A percentile compares a stretch with the other conserved stretches of the same genome.
Conservation (phyloP, 2,329 filamentous ascomycete genomes). For the Hypoxylon sp. region DNA sequence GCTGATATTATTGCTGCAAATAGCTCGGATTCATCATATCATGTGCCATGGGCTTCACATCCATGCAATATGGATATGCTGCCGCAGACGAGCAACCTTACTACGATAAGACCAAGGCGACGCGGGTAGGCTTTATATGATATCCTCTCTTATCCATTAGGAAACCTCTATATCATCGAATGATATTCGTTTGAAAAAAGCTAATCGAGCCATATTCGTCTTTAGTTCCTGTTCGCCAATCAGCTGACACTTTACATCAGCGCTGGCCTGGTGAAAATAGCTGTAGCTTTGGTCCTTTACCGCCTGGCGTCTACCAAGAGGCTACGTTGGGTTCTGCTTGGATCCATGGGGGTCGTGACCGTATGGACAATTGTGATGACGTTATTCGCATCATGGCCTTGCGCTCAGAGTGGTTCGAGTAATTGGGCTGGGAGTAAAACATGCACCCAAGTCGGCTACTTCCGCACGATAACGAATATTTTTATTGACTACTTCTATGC, state of each 20-base stretch:
- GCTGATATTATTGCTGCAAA: conserved; percentile 21
- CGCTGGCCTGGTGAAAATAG: conserved; percentile 46
- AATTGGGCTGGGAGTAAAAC: conserved; percentile 43
- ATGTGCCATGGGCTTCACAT: conserved; percentile 42
- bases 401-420: conserved; percentile 41
- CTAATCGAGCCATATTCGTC: conserved; percentile 12
- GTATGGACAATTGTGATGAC: conserved; percentile 47
- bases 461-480: conserved; percentile 48
- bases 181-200: not conserved
- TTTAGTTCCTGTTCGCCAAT: conserved; percentile 45
- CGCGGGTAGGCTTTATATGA: conserved; percentile 26
- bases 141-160: too few species aligned
- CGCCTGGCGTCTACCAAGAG: conserved; percentile 41
- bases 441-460: conserved; percentile 44
- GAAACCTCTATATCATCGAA: too few species aligned
- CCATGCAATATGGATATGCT: conserved; percentile 46
- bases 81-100: conserved; percentile 39
- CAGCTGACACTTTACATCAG: conserved; percentile 46
- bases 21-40: conserved; percentile 43
- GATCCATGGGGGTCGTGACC: conserved; percentile 42
- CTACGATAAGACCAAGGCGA: conserved; percentile 36
- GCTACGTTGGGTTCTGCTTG: conserved; percentile 38
- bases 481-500: conserved; percentile 49
- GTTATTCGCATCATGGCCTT: conserved; percentile 45
- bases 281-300: conserved; percentile 47